Evolutionary conservation across 306 rosid species (phyloP).

Genomic region (Alnus rubra): DNA sequence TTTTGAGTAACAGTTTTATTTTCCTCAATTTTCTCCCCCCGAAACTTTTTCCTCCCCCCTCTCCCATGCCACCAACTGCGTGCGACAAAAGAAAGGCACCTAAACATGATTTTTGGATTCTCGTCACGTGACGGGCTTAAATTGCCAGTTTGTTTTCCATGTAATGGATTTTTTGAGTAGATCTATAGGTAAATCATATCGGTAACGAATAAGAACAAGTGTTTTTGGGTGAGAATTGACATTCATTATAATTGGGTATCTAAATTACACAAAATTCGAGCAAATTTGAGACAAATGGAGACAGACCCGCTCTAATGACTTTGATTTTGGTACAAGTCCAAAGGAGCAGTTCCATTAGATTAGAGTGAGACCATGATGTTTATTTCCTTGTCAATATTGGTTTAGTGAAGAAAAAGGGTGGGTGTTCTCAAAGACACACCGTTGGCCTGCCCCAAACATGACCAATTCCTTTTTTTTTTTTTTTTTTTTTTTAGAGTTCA

Average conservation of each 20-base stretch:
- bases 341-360: background rate
- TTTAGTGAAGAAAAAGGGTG: background rate
- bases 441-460: slow-evolving; percentile 12
- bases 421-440: background rate
- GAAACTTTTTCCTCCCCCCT: too few species aligned
- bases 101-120: too few species aligned
- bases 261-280: background rate
- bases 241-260: too few species aligned
- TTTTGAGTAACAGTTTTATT: too few species aligned
- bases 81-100: too few species aligned
- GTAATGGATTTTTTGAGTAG: too few species aligned
- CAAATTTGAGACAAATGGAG: background rate
- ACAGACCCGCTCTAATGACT: too few species aligned
- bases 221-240: background rate
- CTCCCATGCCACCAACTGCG: too few species aligned
- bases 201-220: background rate
- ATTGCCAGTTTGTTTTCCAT: too few species aligned
- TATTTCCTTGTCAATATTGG: background rate
- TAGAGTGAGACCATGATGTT: background rate
- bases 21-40: too few species aligned
- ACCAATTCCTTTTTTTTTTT: background rate
- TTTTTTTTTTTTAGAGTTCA: slow-evolving; percentile 6
- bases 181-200: too few species aligned
- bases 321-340: background rate
- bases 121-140: too few species aligned